Evolutionary conservation across 768 basidiomycete species (phyloP), one percentile per base, ranked within the genome.

Genomic region (Collybia sordida): DNA sequence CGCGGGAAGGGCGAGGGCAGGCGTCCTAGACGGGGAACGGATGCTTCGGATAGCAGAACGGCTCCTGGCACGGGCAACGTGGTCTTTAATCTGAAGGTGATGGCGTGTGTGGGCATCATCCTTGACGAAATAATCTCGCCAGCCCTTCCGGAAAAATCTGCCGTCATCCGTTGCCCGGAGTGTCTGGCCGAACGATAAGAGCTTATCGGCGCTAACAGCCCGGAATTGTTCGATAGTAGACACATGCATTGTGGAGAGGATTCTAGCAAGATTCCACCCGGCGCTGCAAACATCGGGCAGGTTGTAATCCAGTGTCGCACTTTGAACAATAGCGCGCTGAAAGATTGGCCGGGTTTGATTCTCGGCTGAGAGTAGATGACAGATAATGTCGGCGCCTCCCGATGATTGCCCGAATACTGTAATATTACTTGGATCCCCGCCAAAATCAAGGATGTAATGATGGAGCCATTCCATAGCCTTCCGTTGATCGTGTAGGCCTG

Each of bases 271-370:
- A 40, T 86, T 81, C 74, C 81, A 85, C 18, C 86, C 86, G 3
- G 83, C 84, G 28, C 73, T 72, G 18, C 72, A 65, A 18, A 86
- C 72, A 56, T 81, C 78, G 0, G 86, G 85, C 5, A 87, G 64
- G 51, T 74, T 81, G 48, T 77, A 72, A 19, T 90, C 85, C 49
- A 87, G 65, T 27, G 86, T 70, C 4, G 84, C 78, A 45, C 84
- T 88, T 62, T 91, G 89, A n/a, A 88, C 67, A 57, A 91, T 86
- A 8, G 86, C 84, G 11, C 87, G 87, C 50, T 81, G 72, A 67
- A 90, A 90, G 23, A 89, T 63, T 15, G 85, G 88, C 2, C 66
- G 62, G 2, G 65, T 64, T 31, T 83, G 75, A 66, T 90, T 90
- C 18, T 71, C 70, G 21, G 69, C 70, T 11, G 89, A 91, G 51